phyloP scores from a whole-genome alignment of 768 basidiomycete species.

The Mycena belliarum region DNA sequence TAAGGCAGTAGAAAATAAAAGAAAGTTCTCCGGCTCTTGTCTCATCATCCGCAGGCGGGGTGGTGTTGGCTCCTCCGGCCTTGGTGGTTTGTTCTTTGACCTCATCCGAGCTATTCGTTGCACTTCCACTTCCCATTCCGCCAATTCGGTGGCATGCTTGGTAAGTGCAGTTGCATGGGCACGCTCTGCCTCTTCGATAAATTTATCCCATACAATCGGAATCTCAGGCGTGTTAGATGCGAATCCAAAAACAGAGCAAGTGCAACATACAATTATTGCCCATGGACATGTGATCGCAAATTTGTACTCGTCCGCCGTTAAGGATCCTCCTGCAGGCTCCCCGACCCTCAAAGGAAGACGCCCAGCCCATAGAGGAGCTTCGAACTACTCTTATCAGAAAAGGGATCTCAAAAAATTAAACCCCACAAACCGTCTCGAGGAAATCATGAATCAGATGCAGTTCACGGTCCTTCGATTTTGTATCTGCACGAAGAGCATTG shows the following conservation, averaged over 20 bases:
- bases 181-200: background rate
- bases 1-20: constrained; percentile 21
- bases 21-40: constrained; percentile 20
- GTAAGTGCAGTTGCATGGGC: no score
- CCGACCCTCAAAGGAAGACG: constrained; percentile 11
- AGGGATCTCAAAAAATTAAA: background rate
- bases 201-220: constrained; percentile 18
- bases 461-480: constrained; percentile 10
- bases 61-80: background rate
- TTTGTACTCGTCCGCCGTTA: constrained; percentile 30
- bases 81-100: background rate
- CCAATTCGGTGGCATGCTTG: no score
- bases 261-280: constrained; percentile 20
- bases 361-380: constrained; percentile 2
- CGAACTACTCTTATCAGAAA: constrained; percentile 25
- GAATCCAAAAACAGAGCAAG: no score
- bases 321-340: constrained; percentile 21
- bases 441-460: constrained; percentile 22
- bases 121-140: background rate
- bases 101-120: background rate
- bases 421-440: constrained; percentile 11
- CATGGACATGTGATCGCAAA: constrained; percentile 13
- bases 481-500: constrained; percentile 12
- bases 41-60: constrained; percentile 14
- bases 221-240: constrained; percentile 8